Conservation (phyloP, 2,329 filamentous ascomycete species). For the Teratosphaeria viscida region DNA sequence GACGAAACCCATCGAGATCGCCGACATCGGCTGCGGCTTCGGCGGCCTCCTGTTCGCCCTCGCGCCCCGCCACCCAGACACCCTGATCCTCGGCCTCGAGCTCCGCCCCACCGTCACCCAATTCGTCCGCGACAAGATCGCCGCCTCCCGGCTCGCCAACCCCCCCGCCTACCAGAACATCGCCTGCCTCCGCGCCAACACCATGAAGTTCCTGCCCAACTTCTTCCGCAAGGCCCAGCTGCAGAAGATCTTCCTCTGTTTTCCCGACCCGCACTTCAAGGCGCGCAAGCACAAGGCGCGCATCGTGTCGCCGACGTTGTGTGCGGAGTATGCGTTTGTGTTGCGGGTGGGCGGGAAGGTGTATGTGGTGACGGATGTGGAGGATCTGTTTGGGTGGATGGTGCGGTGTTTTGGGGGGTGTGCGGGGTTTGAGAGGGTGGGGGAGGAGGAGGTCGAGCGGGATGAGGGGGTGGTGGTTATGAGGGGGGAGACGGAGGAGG, state of each 20-base stretch:
- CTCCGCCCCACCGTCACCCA: conserved; percentile 84
- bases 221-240: conserved; percentile 79
- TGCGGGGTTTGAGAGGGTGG: conserved; percentile 66
- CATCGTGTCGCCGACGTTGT: conserved; percentile 80
- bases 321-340: conserved; percentile 87
- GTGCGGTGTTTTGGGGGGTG: conserved; percentile 71
- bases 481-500: conserved; percentile 83
- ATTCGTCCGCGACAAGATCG: conserved; percentile 78
- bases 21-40: conserved; percentile 95
- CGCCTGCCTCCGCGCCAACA: conserved; percentile 80
- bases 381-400: conserved; percentile 92
- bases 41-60: conserved; percentile 83
- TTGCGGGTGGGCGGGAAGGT: conserved; percentile 72
- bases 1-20: conserved; percentile 70
- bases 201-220: conserved; percentile 99
- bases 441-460: conserved; percentile 33
- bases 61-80: conserved; percentile 68
- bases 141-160: no score
- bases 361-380: conserved; percentile 96
- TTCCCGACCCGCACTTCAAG: conserved; percentile 98
- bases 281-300: conserved; percentile 91
- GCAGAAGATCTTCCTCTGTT: conserved; percentile 90
- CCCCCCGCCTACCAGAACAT: conserved; percentile 64
- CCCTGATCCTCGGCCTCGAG: conserved; percentile 79
- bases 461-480: conserved; percentile 66